Evolutionary conservation across 345 rosid genomes (phyloP).

Genomic region (Salix viminalis): DNA sequence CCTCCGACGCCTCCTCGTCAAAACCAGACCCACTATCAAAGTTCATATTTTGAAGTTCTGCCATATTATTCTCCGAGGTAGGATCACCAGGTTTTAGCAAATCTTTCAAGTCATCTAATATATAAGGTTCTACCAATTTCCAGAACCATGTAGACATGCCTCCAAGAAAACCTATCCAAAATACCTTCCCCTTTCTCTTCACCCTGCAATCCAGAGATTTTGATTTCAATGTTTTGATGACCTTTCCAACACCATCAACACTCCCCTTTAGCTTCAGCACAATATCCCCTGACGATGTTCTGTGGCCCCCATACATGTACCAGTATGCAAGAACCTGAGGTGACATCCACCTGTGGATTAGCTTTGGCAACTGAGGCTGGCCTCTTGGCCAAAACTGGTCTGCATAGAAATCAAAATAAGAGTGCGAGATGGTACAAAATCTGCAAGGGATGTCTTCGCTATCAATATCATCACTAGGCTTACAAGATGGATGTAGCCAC

Average conservation of each 20-base stretch:
- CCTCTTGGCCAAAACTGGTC: slow-evolving; percentile 72
- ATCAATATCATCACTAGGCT: slow-evolving; percentile 21
- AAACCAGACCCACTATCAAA: slow-evolving; percentile 37
- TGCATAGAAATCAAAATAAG: slow-evolving; percentile 65
- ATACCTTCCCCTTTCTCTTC: slow-evolving; percentile 66
- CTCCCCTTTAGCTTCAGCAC: slow-evolving; percentile 68
- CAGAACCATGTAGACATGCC: slow-evolving; percentile 51
- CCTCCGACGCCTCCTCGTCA: slow-evolving; percentile 25
- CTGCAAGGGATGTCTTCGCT: slow-evolving; percentile 35
- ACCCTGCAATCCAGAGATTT: slow-evolving; percentile 66
- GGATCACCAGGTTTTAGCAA: slow-evolving; percentile 21
- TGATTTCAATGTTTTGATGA: slow-evolving; percentile 52
- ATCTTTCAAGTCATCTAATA: slow-evolving; percentile 51
- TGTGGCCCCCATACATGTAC: slow-evolving; percentile 76
- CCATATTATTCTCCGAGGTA: slow-evolving; percentile 5
- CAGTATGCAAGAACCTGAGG: slow-evolving; percentile 70
- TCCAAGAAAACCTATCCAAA: slow-evolving; percentile 80
- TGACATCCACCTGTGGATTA: slow-evolving; percentile 83
- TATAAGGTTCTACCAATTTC: slow-evolving; percentile 63
- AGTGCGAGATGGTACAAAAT: slow-evolving; percentile 51
- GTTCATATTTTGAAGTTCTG: slow-evolving; percentile 28
- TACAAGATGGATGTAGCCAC: slow-evolving; percentile 65
- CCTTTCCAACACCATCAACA: slow-evolving; percentile 46
- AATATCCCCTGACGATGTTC: slow-evolving; percentile 53
- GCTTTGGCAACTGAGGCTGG: slow-evolving; percentile 58